Conservation (phyloP, 192 early-diverging fungal genomes). For the Coemansia reversa region DNA sequence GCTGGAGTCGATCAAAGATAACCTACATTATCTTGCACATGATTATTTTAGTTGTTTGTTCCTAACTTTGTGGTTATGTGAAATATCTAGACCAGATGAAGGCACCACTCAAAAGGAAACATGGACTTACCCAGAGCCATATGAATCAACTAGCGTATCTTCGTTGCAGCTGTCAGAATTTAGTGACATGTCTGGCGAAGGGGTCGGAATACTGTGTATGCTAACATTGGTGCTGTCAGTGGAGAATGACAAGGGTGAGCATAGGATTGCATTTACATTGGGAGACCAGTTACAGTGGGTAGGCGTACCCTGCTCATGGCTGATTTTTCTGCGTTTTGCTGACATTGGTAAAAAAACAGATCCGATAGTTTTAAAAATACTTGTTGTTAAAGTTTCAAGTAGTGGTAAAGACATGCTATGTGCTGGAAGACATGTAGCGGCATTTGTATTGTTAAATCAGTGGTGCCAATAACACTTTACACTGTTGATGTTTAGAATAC, state of each 20-base stretch:
- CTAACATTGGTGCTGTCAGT: slow-evolving; percentile 12
- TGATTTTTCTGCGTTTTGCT: slow-evolving; percentile 9
- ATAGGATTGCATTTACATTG: slow-evolving; percentile 17
- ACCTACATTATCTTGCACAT: slow-evolving; percentile 7
- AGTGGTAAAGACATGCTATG: no score
- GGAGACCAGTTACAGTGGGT: slow-evolving; percentile 22
- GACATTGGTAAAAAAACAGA: background rate
- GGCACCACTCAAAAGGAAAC: no score
- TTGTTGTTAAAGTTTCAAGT: no score
- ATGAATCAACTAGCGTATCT: slow-evolving; percentile 10
- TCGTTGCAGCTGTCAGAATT: no score
- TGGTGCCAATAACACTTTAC: no score
- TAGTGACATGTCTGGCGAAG: slow-evolving; percentile 14
- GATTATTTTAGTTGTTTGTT: no score
- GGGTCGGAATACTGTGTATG: slow-evolving; percentile 16
- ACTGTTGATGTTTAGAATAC: no score
- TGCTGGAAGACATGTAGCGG: no score
- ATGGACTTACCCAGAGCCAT: slow-evolving; percentile 10
- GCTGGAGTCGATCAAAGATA: background rate
- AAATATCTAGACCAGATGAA: no score
- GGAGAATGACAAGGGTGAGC: slow-evolving; percentile 18
- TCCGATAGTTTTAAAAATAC: no score
- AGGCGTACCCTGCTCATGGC: background rate
- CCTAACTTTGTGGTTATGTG: no score
- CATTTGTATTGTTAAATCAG: no score